Conservation (phyloP, 2,329 filamentous ascomycete species). For the Monosporascus sp. region DNA sequence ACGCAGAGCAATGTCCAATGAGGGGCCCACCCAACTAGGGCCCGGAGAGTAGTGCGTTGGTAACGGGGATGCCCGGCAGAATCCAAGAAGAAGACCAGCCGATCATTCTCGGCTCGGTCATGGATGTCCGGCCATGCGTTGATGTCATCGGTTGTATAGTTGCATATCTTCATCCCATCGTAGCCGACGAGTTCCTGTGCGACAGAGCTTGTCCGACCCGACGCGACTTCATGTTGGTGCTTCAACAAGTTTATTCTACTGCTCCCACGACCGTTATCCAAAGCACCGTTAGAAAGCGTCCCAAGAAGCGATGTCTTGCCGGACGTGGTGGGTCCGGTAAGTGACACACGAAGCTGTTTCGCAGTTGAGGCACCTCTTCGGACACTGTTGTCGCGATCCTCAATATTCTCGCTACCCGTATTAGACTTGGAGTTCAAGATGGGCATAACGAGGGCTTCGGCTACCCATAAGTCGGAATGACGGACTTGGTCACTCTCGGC, state of each 20-base stretch:
- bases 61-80: slow-evolving; percentile 89
- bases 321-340: slow-evolving; percentile 83
- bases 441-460: slow-evolving; percentile 83
- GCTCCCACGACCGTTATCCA: slow-evolving; percentile 90
- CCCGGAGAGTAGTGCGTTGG: slow-evolving; percentile 79
- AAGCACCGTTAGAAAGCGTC: slow-evolving; percentile 76
- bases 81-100: slow-evolving; percentile 84
- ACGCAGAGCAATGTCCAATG: slow-evolving; percentile 91
- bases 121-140: slow-evolving; percentile 95
- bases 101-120: slow-evolving; percentile 64
- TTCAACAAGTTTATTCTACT: slow-evolving; percentile 84
- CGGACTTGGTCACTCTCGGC: slow-evolving; percentile 19
- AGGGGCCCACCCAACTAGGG: slow-evolving; percentile 91
- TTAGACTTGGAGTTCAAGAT: slow-evolving; percentile 43
- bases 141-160: slow-evolving; percentile 81
- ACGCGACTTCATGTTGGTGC: slow-evolving; percentile 87
- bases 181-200: slow-evolving; percentile 93
- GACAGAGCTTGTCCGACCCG: slow-evolving; percentile 89
- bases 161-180: slow-evolving; percentile 56
- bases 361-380: slow-evolving; percentile 48
- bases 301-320: slow-evolving; percentile 91
- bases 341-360: slow-evolving; percentile 77
- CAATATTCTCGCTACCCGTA: slow-evolving; percentile 15
- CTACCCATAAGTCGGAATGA: slow-evolving; percentile 69
- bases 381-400: slow-evolving; percentile 15